phyloP scores from a whole-genome alignment of 192 early-diverging fungal species.

The Umbelopsis isabellina region DNA sequence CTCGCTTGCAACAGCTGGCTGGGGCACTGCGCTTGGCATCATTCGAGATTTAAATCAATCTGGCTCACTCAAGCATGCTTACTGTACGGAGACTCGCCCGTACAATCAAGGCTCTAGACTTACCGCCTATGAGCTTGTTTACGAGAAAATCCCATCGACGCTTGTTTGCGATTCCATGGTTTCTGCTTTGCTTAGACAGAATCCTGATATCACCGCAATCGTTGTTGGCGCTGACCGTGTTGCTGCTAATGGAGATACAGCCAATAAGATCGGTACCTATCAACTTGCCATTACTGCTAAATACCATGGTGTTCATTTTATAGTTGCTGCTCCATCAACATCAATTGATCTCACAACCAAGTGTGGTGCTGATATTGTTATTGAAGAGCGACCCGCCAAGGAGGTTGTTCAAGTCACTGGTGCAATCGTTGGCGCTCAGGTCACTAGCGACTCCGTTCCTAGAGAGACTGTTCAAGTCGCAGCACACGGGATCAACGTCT shows the following conservation, averaged over 20 bases:
- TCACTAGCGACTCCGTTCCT: slow-evolving; percentile 42
- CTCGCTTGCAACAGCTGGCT: slow-evolving; percentile 78
- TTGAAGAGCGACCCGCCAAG: slow-evolving; percentile 78
- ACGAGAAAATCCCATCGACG: slow-evolving; percentile 91
- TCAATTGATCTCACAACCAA: slow-evolving; percentile 81
- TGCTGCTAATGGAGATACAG: slow-evolving; percentile 95
- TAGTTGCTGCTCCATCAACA: slow-evolving; percentile 96
- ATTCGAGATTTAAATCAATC: slow-evolving; percentile 72
- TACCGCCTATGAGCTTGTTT: slow-evolving; percentile 92
- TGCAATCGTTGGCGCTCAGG: slow-evolving; percentile 42
- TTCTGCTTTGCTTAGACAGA: slow-evolving; percentile 72
- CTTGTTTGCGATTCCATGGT: slow-evolving; percentile 93
- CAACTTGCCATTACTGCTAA: slow-evolving; percentile 93
- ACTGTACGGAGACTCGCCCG: slow-evolving; percentile 95
- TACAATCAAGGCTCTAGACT: slow-evolving; percentile 98
- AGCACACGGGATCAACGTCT: slow-evolving; percentile 83
- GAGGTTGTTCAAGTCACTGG: slow-evolving; percentile 78
- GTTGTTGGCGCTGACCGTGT: slow-evolving; percentile 98
- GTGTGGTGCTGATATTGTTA: slow-evolving; percentile 77
- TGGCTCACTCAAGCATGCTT: slow-evolving; percentile 71
- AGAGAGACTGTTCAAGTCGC: slow-evolving; percentile 72
- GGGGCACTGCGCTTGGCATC: slow-evolving; percentile 95
- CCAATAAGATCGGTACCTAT: slow-evolving; percentile 99
- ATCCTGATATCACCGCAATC: slow-evolving; percentile 75
- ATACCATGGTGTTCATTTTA: slow-evolving; percentile 83